Conservation (phyloP, 116 monocot genomes). For the Posidonia oceanica region DNA sequence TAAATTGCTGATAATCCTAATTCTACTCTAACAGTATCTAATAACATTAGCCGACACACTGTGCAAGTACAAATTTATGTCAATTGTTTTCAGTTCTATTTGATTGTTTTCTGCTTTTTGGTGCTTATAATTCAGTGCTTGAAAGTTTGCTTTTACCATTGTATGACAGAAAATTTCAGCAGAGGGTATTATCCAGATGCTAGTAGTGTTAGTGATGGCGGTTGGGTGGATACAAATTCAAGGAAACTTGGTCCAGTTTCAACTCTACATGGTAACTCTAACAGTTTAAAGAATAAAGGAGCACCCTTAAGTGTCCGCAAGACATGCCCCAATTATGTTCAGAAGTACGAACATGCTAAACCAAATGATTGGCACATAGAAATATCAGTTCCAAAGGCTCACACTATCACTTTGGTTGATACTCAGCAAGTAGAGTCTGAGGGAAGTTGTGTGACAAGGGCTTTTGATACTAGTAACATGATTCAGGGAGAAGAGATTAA, state of each 20-base stretch:
- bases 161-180: conserved; percentile 42
- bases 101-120: neutral
- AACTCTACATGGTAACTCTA: conserved; percentile 27
- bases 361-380: conserved; percentile 65
- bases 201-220: conserved; percentile 44
- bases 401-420: conserved; percentile 8
- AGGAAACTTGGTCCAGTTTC: conserved; percentile 40
- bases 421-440: conserved; percentile 24
- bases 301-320: conserved; percentile 36
- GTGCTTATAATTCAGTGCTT: neutral
- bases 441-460: conserved; percentile 24
- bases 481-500: conserved; percentile 17
- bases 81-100: neutral
- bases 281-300: conserved; percentile 35
- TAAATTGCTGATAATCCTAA: too few species aligned
- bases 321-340: conserved; percentile 20
- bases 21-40: too few species aligned
- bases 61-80: too few species aligned
- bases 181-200: conserved; percentile 40
- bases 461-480: conserved; percentile 18
- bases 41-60: too few species aligned
- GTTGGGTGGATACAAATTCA: conserved; percentile 40
- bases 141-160: neutral
- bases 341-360: conserved; percentile 19
- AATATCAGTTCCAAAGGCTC: conserved; percentile 59